These are phyloP conservation scores for Amaranthus hypochondriacus DNA, from an alignment of 148 eudicot species.

Conservation along the genomic window DNA sequence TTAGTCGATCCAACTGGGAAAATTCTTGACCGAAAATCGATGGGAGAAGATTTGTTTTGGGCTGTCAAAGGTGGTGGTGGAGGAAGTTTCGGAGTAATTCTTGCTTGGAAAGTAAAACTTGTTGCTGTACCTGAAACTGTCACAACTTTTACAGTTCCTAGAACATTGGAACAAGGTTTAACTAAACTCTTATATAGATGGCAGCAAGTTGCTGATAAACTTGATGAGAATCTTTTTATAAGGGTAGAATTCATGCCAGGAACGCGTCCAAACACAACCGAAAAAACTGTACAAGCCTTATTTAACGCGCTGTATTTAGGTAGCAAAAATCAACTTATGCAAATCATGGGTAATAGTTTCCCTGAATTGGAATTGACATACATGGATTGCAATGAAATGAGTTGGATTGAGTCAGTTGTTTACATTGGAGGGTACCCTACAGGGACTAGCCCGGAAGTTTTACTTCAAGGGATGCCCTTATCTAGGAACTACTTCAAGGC, in stretches of 20 bases:
- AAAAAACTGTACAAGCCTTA: constrained; percentile 22
- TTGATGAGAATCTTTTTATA: constrained; percentile 20
- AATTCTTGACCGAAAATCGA: constrained; percentile 20
- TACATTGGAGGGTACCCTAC: constrained; percentile 21
- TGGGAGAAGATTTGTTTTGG: constrained; percentile 34
- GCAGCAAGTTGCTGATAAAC: constrained; percentile 22
- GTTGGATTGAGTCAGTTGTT: constrained; percentile 26
- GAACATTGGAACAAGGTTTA: not conserved
- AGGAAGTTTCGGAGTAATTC: constrained; percentile 27
- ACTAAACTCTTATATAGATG: constrained; percentile 16
- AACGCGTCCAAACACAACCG: constrained; percentile 3
- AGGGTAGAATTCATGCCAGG: constrained; percentile 18
- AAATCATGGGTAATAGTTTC: constrained; percentile 22
- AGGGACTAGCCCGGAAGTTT: constrained; percentile 13
- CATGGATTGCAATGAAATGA: constrained; percentile 20
- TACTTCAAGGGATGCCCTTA: constrained; percentile 23
- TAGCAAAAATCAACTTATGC: constrained; percentile 7
- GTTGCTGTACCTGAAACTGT: constrained; percentile 24
- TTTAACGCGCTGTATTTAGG: constrained; percentile 36
- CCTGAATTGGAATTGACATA: constrained; percentile 18
- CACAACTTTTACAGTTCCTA: constrained; percentile 17
- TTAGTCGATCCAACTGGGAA: constrained; percentile 19
- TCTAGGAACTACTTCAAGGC: constrained; percentile 41
- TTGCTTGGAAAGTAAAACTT: constrained; percentile 27
- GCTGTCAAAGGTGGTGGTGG: constrained; percentile 30